Percentiles rank a stretch among this genome's conserved stretches.
These are phyloP conservation scores for Podospora comata DNA, from an alignment of 495 filamentous ascomycete species.

Conservation along the genomic window DNA sequence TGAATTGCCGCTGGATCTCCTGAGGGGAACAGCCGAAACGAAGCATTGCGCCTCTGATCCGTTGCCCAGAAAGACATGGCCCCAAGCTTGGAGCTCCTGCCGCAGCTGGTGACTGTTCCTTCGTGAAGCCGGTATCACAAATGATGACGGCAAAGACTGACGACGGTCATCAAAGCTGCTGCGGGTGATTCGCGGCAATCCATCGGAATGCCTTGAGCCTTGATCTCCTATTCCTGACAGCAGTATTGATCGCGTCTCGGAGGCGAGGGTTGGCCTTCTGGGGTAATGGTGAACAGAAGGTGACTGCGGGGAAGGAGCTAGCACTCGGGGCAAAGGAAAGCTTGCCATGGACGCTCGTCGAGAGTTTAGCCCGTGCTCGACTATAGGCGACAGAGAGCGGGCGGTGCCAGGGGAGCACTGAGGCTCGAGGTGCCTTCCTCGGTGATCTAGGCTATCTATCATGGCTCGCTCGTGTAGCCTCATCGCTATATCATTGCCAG, in stretches of 20 bases:
- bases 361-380: slow-evolving; percentile 22
- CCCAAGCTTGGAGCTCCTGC: slow-evolving; percentile 34
- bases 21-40: slow-evolving; percentile 39
- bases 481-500: slow-evolving; percentile 36
- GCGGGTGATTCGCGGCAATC: neutral
- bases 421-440: slow-evolving; percentile 21
- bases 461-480: slow-evolving; percentile 41
- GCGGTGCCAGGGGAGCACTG: slow-evolving; percentile 12
- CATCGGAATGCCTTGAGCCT: neutral
- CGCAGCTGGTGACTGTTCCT: slow-evolving; percentile 24
- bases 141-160: slow-evolving; percentile 22
- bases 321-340: slow-evolving; percentile 14
- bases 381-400: slow-evolving; percentile 29
- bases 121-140: slow-evolving; percentile 9
- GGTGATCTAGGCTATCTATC: slow-evolving; percentile 39
- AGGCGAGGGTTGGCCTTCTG: slow-evolving; percentile 23
- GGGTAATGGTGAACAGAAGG: slow-evolving; percentile 16
- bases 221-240: slow-evolving; percentile 23
- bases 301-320: slow-evolving; percentile 17
- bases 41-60: slow-evolving; percentile 38
- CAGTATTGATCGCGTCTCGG: slow-evolving; percentile 31
- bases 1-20: slow-evolving; percentile 28
- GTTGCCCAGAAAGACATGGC: slow-evolving; percentile 36
- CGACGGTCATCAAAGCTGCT: slow-evolving; percentile 19
- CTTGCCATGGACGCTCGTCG: slow-evolving; percentile 21